These are phyloP conservation scores for Penicillium egyptiacum DNA, from an alignment of 495 filamentous ascomycete species.

Conservation along the genomic window DNA sequence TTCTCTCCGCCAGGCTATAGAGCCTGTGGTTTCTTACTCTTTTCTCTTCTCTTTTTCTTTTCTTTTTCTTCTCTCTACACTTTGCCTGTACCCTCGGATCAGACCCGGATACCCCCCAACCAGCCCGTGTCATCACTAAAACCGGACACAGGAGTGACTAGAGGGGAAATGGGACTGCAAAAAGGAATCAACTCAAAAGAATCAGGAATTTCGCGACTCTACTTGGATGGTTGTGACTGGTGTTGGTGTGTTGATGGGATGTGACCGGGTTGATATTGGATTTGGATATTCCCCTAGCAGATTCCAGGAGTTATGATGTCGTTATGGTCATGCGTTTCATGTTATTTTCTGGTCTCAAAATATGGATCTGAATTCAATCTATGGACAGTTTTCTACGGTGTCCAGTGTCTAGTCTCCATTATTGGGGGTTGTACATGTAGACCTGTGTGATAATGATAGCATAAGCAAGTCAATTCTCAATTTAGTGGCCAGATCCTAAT, in stretches of 20 bases:
- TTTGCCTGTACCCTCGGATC: conserved; percentile 1
- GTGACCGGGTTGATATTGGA: conserved; percentile 7
- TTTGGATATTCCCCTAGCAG: conserved; percentile 13
- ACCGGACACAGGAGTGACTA: background rate
- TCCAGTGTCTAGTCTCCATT: background rate
- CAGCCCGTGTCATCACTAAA: background rate
- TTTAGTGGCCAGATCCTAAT: background rate
- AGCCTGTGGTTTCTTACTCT: conserved; percentile 2
- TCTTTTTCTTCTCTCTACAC: background rate
- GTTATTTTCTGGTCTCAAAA: conserved; percentile 3
- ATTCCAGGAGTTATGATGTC: conserved; percentile 12
- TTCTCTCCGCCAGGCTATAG: background rate
- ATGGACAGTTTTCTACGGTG: background rate
- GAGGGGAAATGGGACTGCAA: background rate
- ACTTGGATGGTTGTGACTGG: background rate
- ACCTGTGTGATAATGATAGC: background rate
- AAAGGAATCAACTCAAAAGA: conserved; percentile 3
- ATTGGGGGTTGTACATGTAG: background rate
- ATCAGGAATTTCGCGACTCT: conserved; percentile 1
- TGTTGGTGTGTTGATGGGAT: conserved; percentile 6
- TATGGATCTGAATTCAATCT: conserved; percentile 5
- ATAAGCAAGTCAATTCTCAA: too few relatives aligned
- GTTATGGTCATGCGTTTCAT: conserved; percentile 15
- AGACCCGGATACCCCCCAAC: background rate
- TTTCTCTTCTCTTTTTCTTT: background rate